These are phyloP conservation scores for Hyaloscypha hepaticicola DNA, from an alignment of 495 filamentous ascomycete species.

Conservation along the genomic window DNA sequence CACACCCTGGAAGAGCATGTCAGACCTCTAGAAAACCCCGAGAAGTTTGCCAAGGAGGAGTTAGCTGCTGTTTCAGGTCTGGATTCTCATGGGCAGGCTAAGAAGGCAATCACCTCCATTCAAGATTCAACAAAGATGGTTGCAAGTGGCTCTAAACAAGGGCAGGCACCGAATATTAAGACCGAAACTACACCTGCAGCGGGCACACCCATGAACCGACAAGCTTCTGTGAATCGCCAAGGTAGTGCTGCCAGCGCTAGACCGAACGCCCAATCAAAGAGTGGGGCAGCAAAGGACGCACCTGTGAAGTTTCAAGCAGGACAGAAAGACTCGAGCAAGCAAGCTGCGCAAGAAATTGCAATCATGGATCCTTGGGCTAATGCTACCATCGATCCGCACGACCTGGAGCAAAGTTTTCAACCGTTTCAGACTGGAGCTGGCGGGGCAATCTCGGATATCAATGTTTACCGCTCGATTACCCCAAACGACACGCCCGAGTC, in stretches of 20 bases:
- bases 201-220: constrained; percentile 47
- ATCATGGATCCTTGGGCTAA: constrained; percentile 38
- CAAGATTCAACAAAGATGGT: constrained; percentile 18
- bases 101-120: constrained; percentile 21
- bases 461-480: constrained; percentile 46
- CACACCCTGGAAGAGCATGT: constrained; percentile 56
- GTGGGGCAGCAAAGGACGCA: constrained; percentile 16
- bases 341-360: constrained; percentile 13
- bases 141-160: constrained; percentile 42
- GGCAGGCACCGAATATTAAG: constrained; percentile 39
- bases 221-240: constrained; percentile 48
- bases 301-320: constrained; percentile 25
- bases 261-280: constrained; percentile 15
- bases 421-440: constrained; percentile 38
- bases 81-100: constrained; percentile 46
- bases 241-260: constrained; percentile 40
- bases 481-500: constrained; percentile 59
- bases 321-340: constrained; percentile 18
- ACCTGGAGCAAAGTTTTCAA: constrained; percentile 39
- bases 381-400: constrained; percentile 47
- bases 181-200: constrained; percentile 32
- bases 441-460: constrained; percentile 46
- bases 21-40: constrained; percentile 51
- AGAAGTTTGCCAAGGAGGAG: constrained; percentile 47
- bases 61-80: constrained; percentile 44